Evolutionary conservation across 108 stramenopile genomes (phyloP), one percentile per base, ranked within the genome.

Genomic region (Mediolabrus comicus): DNA sequence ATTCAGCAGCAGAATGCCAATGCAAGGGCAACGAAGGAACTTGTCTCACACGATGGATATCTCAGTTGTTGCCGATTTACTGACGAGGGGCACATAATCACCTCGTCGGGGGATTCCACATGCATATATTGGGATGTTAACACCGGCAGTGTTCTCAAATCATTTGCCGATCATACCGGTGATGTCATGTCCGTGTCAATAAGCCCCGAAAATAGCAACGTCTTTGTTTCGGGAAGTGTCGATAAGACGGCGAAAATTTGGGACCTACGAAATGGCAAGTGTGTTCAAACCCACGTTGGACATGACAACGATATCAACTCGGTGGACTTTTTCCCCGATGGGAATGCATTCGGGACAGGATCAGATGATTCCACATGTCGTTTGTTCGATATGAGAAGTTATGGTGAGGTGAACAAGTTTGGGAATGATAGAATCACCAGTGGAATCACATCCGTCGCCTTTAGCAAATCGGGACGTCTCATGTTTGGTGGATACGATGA

Each of bases 41-140:
- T 99, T 74, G 95, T 95, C 31, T 90, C 94, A n/a, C 99, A 99
- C 71, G 99, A 99, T 73, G 99, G 98, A 11, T 99, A 97, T 73
- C 65, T 99, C 49, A 91, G 91, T 38, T 98, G 97, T 81, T 99
- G 99, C 76, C 92, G 97, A 16, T 99, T 99, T 75, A 62, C 97
- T 4, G 85, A 84, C 69, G 86, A 95, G 58, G 49, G 67, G 6
- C 71, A 89, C 31, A 96, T 99, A 65, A 53, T 98, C 12, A 99
- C 98, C 0, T 80, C 92, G 0, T 95, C 92, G 10, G 99, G 97
- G 2, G 99, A 99, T 80, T 95, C 96, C 41, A 95, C 97, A 9
- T 96, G 95, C 75, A 95, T 98, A 54, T 77, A 88, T 46, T 99
- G 99, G 99, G 98, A 98, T 67, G 85, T 98, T 27, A 85, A 89